Base-by-base conservation (phyloP, 1,139 yeast species). In the Saccharomyces pastorianus region DNA sequence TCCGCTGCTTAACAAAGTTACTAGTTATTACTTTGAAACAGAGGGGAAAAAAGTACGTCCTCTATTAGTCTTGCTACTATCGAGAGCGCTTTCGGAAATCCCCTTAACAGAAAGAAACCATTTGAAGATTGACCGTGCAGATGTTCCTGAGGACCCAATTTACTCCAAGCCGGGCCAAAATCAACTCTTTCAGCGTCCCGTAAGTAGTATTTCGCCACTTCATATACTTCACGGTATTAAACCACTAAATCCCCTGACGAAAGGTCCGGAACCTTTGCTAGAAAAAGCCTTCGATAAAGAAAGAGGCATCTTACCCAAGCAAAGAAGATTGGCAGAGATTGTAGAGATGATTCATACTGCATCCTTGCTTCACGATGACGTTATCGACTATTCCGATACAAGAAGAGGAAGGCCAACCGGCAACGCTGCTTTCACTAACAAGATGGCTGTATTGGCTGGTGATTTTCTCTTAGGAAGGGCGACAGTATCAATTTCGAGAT, bases 291-390 rank as follows among this genome's bases (percentile, higher is more conserved):
- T 79, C 61, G 89, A 84, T 64, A 66, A 75, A 6, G 71, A 73
- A 31, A 81, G 72, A 49, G 93, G 93, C 0, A 89, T 93, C 52
- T 75, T 91, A 56, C 98, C 99, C 49, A 90, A 93, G 62, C 99
- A 93, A 72, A 78, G 98, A 60, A 79, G 99, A 55, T 76, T 93
- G 56, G 99, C 99, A 0, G 99, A 93, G 72, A 91, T 93, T 64
- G 96, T 93, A 11, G 99, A 93, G 71, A 89, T 93, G 96, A 93
- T 93, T 59, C 99, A 93, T 70, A 93, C 99, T 1, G 98, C 99
- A 2, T 86, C 96, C 13, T 74, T 93, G 59, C 78, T 93, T 53
- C 99, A 93, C 69, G 99, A 93, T 73, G 99, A 93, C 70, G 99
- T 93, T 57, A 91, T 95, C 64, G 99, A 93, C 73, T 81, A 85